Conservation (phyloP, 768 basidiomycete genomes). For the Xanthoconium purpureum region DNA sequence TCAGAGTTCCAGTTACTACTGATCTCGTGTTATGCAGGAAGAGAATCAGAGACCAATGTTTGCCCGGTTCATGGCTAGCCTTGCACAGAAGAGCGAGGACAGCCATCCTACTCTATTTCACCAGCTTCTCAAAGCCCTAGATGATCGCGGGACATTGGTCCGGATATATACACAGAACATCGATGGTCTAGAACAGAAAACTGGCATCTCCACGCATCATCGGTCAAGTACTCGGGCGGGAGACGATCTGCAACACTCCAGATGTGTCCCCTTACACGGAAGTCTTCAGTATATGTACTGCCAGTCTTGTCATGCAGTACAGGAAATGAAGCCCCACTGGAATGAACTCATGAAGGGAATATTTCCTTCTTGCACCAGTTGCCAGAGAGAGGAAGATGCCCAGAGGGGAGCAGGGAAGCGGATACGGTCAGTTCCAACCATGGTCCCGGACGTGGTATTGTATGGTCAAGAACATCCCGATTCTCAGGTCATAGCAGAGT, state of each 20-base stretch:
- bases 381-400: neutral
- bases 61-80: neutral
- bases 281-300: constrained; percentile 7
- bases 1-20: neutral
- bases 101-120: constrained; percentile 11
- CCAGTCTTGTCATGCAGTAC: neutral
- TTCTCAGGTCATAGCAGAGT: neutral
- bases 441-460: constrained; percentile 11
- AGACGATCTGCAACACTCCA: neutral
- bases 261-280: constrained; percentile 10
- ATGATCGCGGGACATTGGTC: constrained; percentile 2
- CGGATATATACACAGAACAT: constrained; percentile 15
- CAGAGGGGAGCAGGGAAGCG: neutral
- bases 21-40: neutral
- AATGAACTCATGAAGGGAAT: neutral
- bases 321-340: neutral
- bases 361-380: constrained; percentile 4
- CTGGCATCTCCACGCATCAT: constrained; percentile 8
- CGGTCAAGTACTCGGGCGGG: neutral
- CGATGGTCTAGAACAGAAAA: constrained; percentile 8
- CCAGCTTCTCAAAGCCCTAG: constrained; percentile 7
- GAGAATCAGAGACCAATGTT: neutral
- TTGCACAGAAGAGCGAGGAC: neutral
- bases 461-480: constrained; percentile 10
- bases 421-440: neutral